Percentiles rank a stretch among this genome's conserved stretches.
Conservation (phyloP, 352 stramenopile species). For the Pythium rhizo-oryzae region DNA sequence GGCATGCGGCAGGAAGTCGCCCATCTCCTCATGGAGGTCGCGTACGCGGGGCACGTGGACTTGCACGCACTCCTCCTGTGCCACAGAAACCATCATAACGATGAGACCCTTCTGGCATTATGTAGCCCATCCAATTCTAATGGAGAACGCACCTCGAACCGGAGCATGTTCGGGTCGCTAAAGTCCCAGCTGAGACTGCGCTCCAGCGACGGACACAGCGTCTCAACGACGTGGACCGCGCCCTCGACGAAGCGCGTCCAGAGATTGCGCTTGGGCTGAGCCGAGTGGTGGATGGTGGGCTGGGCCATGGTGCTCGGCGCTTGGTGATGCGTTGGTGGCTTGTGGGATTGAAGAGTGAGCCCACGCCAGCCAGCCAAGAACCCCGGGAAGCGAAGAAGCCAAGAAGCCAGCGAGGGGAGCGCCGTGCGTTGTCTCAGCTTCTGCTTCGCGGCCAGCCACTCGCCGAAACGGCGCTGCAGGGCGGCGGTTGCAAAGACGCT, state of each 20-base stretch:
- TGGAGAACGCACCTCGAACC: slow-evolving; percentile 12
- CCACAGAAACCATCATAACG: background rate
- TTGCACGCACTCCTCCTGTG: slow-evolving; percentile 17
- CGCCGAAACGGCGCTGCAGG: background rate
- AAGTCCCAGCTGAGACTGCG: slow-evolving; percentile 23
- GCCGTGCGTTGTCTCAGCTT: too few relatives aligned
- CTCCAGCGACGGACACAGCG: slow-evolving; percentile 21
- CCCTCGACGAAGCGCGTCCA: slow-evolving; percentile 22
- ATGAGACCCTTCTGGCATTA: background rate
- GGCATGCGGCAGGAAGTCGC: slow-evolving; percentile 22
- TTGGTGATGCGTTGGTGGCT: background rate
- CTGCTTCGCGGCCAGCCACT: too few relatives aligned
- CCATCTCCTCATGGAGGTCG: slow-evolving; percentile 10
- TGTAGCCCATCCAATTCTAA: too few relatives aligned
- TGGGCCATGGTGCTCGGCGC: background rate
- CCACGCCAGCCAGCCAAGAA: background rate
- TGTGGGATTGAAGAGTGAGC: background rate
- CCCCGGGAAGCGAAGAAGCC: too few relatives aligned
- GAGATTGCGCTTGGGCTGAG: slow-evolving; percentile 1
- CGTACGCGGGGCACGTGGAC: background rate
- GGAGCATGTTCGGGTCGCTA: slow-evolving; percentile 4
- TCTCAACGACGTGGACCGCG: slow-evolving; percentile 21
- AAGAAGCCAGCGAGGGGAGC: too few relatives aligned
- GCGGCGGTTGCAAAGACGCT: slow-evolving; percentile 6
- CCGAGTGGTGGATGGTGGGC: background rate